Evolutionary conservation across 2,329 filamentous ascomycete species (phyloP).

Genomic region (Diaporthe velutina): DNA sequence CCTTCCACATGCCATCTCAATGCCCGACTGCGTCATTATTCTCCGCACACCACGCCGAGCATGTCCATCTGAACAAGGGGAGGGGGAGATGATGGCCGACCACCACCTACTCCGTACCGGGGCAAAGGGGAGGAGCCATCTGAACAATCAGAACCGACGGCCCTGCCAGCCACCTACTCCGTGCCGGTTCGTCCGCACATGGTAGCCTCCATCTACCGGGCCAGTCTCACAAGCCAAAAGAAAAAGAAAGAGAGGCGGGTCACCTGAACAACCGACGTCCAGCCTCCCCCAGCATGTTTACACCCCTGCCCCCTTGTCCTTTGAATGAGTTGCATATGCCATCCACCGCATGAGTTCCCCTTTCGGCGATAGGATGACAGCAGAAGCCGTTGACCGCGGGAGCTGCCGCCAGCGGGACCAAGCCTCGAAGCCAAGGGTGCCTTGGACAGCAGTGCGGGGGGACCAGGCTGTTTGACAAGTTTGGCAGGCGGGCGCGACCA

Average conservation of each 20-base stretch:
- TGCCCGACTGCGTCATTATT: not conserved
- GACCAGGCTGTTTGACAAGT: not conserved
- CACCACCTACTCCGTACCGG: conserved; percentile 1
- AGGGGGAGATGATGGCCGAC: not conserved
- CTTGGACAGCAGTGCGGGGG: not conserved
- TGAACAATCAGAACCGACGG: not conserved
- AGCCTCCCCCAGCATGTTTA: not conserved
- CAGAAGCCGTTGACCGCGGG: conserved; percentile 5
- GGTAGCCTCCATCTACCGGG: not conserved
- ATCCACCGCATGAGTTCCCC: conserved; percentile 4
- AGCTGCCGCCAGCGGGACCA: conserved; percentile 6
- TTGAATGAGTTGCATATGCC: not conserved
- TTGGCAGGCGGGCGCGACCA: not conserved
- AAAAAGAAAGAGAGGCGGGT: not conserved
- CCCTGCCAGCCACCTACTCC: not conserved
- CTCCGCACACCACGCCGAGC: not conserved
- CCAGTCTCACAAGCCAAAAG: not conserved
- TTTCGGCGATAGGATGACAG: conserved; percentile 2
- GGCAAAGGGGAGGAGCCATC: not conserved
- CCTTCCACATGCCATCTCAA: conserved; percentile 18
- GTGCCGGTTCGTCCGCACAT: conserved; percentile 5
- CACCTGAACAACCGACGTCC: not conserved
- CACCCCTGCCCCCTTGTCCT: not conserved
- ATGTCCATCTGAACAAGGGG: conserved; percentile 3
- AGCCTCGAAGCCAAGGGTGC: conserved; percentile 1